Base-by-base conservation (phyloP, 2,329 filamentous ascomycete genomes). In the Bipolaris cookei region DNA sequence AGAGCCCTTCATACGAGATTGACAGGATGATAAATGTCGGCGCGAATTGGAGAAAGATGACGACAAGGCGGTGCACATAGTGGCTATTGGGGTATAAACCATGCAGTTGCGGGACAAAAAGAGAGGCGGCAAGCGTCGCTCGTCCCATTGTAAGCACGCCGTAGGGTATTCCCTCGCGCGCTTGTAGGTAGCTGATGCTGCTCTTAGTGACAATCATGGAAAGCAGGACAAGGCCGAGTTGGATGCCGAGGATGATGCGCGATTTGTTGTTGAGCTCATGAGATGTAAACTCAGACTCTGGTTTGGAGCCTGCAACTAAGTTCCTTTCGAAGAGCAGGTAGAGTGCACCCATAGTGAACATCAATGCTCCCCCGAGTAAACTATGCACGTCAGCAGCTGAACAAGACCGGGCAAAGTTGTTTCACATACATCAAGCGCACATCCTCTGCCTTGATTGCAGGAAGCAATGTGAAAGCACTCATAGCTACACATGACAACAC, bases 1-100 rank as follows among this genome's bases (percentile, higher is more conserved):
- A 99, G 2, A 99, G 83, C 0, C 94, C 94, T 77, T 99, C 95
- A 78, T 96, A 99, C 0, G 94, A 97, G 67, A 98, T 97, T 6
- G 93, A 96, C 48, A 99, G 86, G 69, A 99, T 94, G 72, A 99
- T 90, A 77, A 98, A 99, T 1, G 90, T 90, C 0, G 95, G 95
- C 0, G 94, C 90, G 73, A 96, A 98, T 4, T 93, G 90, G 46
- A 99, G 82, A 79, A 98, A 99, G 51, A 97, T 88, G 66, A 96
- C 86, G 64, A 93, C 84, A 3, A 99, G 82, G 21, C 93, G 88
- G 75, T 98, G 93, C 65, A 98, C 85, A 76, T 98, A 97, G 78
- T 97, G 88, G 65, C 83, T 89, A 74, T 91, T 95, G 1, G 92
- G 89, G 63, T 90, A 88, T 1, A 96, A 70, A 20, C 88, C 86